These are phyloP conservation scores for Phytopythium aichiense DNA, from an alignment of 352 stramenopile genomes.

Conservation along the genomic window DNA sequence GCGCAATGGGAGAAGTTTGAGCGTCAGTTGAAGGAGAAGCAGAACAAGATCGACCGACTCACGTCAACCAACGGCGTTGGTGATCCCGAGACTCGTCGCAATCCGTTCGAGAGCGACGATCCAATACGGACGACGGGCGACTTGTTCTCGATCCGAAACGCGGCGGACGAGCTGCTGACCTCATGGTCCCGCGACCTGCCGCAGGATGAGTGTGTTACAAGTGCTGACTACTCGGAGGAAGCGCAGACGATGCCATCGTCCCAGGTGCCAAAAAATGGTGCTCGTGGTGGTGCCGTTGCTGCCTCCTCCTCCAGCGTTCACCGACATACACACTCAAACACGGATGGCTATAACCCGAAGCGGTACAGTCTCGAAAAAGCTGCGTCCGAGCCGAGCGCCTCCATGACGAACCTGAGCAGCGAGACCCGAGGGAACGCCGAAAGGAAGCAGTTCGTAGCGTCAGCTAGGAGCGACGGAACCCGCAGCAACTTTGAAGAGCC, in stretches of 20 bases:
- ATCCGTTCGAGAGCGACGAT: constrained; percentile 9
- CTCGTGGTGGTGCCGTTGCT: not conserved
- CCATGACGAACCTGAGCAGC: constrained; percentile 1
- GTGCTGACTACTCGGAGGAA: not conserved
- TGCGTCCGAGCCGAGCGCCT: constrained; percentile 10
- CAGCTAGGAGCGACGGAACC: not conserved
- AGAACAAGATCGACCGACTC: constrained; percentile 12
- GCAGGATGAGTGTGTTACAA: not conserved
- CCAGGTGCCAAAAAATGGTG: not conserved
- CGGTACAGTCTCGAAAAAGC: constrained; percentile 28
- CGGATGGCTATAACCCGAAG: constrained; percentile 26
- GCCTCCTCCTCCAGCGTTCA: not conserved
- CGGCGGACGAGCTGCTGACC: constrained; percentile 29
- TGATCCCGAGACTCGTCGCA: not conserved
- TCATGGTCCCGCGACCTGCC: constrained; percentile 2
- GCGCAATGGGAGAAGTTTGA: constrained; percentile 77
- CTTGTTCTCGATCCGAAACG: constrained; percentile 35
- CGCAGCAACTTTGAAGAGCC: not conserved
- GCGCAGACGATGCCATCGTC: not conserved
- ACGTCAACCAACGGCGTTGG: not conserved
- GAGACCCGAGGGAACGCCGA: not conserved
- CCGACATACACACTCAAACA: constrained; percentile 9
- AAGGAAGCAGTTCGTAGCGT: not conserved
- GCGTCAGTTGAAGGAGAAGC: constrained; percentile 39
- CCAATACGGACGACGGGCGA: constrained; percentile 29